Evolutionary conservation across 2,329 filamentous ascomycete genomes (phyloP), one percentile per base, ranked within the genome.

Genomic region (Penicillium sp.): DNA sequence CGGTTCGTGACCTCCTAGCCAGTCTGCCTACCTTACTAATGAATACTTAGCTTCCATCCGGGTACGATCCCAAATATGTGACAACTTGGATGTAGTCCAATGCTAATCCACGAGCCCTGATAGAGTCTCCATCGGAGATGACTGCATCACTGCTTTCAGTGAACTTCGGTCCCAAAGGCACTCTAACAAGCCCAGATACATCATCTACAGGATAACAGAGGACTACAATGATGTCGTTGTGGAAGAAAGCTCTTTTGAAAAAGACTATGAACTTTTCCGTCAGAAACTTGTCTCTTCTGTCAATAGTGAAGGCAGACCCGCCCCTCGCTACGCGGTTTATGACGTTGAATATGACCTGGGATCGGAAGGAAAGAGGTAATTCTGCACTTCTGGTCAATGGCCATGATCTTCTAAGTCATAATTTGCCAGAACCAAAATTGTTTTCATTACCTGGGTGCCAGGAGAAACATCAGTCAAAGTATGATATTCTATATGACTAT

Each of bases 301-400:
- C 9, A 21, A 43, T 5, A 42, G 38, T 9, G 8, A 43, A 11
- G 40, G 48, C 14, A 50, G n/a, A 3, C 48, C 27, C 1, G 39
- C 39, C 1, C 59, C 59, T 39, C 44, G 52, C 9, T 61, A 59
- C 29, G 57, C 59, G 11, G 55, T 52, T 16, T 61, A 61, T 32
- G 57, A 61, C 6, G 57, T 61, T 6, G 57, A 61, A 38, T 61
- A 57, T 52, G 55, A 61, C 16, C 44, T 61, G 11, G 16, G 34
- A 1, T 34, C 44, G 1, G 59, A 61, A n/a, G 52, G 59, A 1
- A 46, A 46, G 40, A 46, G 55, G 47, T 53, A 44, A 5, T 5
- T 11, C 18, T 42, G 2, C 14, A 34, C 10, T 18, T 34, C 18
- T 36, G 11, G n/a, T 36, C 11, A n/a, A 8, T 5, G 2, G 5